Base-by-base conservation (phyloP, 2,329 filamentous ascomycete species). In the Xylariaceae sp. region DNA sequence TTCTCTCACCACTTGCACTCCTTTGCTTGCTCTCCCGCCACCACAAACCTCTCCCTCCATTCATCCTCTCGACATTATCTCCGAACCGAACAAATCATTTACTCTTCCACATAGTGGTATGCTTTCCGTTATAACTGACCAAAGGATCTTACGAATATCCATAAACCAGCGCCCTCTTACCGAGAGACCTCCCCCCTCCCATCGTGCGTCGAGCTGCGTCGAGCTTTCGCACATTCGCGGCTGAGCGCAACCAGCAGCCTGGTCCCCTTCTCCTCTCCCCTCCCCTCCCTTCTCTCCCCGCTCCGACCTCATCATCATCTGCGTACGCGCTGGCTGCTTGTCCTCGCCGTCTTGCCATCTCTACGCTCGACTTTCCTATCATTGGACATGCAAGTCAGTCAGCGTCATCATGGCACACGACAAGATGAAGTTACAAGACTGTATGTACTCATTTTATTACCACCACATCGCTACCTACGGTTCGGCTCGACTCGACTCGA, bases 381-480 rank as follows among this genome's bases (percentile, higher is more conserved):
- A 60, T 56, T 65, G 66, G 64, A 64, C 65, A 64, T 67, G 68
- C 62, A 62, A 67, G 44, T 50, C 62, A 60, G 66, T 63, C 69
- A 68, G 73, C 76, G 74, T 73, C 82, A 85, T 73, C 72, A 93
- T 93, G 89, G 80, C 84, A 78, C 81, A 84, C 79, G 78, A 80
- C 80, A 90, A 88, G 75, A 91, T 94, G 89, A 86, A 86, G 76
- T 81, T 96, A 80, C 88, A 92, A 84, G 91, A 96, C 76, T 96
- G 92, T 92, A 79, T 73, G 80, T 75, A 57, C 53, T 61, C 44
- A 8, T 51, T 15, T 9, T 9, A 8, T 49, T 5, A 17, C 15
- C 2, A 49, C 8, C 15, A 13, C 2, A 35, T 23, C 41, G 51
- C 17, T 2, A 11, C n/a, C 53, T 30, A 11, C 41, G 23, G 5